Conservation (phyloP, 2,329 filamentous ascomycete genomes). For the Stemphylium lycopersici region DNA sequence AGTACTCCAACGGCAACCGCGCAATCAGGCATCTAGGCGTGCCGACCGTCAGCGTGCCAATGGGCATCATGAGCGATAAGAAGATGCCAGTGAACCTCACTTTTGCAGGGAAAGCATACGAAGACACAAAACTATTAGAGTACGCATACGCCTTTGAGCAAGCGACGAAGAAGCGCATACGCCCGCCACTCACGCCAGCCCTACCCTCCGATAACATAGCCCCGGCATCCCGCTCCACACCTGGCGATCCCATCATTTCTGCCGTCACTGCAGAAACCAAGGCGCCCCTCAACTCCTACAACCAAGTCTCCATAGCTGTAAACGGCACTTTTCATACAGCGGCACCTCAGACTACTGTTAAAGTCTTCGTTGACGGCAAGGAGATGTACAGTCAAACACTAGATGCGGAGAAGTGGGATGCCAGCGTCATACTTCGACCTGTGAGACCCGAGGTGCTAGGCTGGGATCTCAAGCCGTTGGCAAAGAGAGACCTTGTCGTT, state of each 20-base stretch:
- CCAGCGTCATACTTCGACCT: slow-evolving; percentile 11
- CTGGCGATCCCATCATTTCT: not conserved
- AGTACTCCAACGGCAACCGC: slow-evolving; percentile 61
- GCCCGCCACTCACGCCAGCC: slow-evolving; percentile 16
- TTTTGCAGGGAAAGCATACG: slow-evolving; percentile 58
- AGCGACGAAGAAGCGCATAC: slow-evolving; percentile 16
- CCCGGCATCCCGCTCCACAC: not conserved
- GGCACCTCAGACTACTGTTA: not conserved
- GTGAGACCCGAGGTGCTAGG: slow-evolving; percentile 19
- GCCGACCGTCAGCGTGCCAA: slow-evolving; percentile 60
- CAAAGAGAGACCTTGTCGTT: slow-evolving; percentile 24
- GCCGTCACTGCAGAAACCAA: not conserved
- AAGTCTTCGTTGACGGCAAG: slow-evolving; percentile 31
- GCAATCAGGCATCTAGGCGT: slow-evolving; percentile 62
- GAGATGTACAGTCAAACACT: not conserved
- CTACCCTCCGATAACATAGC: slow-evolving; percentile 22
- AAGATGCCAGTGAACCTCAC: slow-evolving; percentile 61
- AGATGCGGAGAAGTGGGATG: slow-evolving; percentile 8
- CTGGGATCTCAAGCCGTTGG: slow-evolving; percentile 35
- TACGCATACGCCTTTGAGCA: slow-evolving; percentile 34
- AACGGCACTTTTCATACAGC: slow-evolving; percentile 2
- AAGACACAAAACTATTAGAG: slow-evolving; percentile 48
- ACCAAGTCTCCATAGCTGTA: not conserved
- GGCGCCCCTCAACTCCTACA: not conserved
- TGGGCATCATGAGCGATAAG: slow-evolving; percentile 57